Conservation (phyloP, 2,329 filamentous ascomycete genomes). For the Aureobasidium lini region DNA sequence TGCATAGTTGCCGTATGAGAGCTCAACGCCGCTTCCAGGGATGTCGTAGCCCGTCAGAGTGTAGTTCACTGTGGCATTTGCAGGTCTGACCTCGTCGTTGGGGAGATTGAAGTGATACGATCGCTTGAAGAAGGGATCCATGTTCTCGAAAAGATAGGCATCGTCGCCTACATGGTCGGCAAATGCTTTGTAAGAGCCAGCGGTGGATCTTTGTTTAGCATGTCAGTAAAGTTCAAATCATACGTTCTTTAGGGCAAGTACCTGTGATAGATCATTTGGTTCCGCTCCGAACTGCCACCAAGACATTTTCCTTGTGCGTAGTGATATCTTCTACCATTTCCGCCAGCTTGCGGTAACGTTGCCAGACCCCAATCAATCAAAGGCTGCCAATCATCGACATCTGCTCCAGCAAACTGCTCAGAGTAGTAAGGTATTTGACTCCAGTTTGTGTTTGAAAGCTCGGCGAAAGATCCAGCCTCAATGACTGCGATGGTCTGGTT, state of each 20-base stretch:
- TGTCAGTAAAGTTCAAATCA: conserved; percentile 22
- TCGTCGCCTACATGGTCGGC: conserved; percentile 30
- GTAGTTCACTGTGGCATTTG: conserved; percentile 13
- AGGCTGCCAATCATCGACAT: conserved; percentile 17
- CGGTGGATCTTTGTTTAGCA: conserved; percentile 23
- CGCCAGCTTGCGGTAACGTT: conserved; percentile 18
- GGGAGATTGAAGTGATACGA: conserved; percentile 17
- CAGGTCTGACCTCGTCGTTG: conserved; percentile 13
- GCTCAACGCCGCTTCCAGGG: conserved; percentile 26
- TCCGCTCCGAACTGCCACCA: conserved; percentile 23
- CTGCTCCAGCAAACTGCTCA: conserved; percentile 7
- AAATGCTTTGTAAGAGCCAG: conserved; percentile 27
- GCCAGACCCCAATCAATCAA: conserved; percentile 24
- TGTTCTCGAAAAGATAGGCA: conserved; percentile 24
- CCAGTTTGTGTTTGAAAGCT: conserved; percentile 20
- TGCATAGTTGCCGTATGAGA: conserved; percentile 26
- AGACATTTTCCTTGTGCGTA: conserved; percentile 21
- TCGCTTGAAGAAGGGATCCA: conserved; percentile 23
- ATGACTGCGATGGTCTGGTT: conserved; percentile 19
- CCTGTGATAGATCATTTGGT: conserved; percentile 24
- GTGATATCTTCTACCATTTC: conserved; percentile 21
- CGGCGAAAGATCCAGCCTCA: conserved; percentile 21
- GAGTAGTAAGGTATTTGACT: conserved; percentile 24
- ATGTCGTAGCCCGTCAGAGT: conserved; percentile 16
- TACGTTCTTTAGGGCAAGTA: conserved; percentile 17